These are phyloP conservation scores for Sclerotinia borealis DNA, from an alignment of 2,329 filamentous ascomycete species.

Conservation along the genomic window DNA sequence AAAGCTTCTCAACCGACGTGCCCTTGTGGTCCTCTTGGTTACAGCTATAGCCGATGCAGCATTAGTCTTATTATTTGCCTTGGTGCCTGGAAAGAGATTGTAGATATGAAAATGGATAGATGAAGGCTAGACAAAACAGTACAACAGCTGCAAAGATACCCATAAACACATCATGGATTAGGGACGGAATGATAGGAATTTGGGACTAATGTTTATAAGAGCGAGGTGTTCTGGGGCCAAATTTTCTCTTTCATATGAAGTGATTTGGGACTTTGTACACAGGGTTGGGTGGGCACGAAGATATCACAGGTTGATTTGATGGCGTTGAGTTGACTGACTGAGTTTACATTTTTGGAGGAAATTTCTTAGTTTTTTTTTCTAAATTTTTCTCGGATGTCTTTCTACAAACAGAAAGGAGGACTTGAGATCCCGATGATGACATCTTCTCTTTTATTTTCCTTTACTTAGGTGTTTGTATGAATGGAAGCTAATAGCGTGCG, in stretches of 20 bases:
- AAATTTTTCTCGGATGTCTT: not conserved
- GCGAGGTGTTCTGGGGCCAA: conserved; percentile 6
- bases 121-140: not conserved
- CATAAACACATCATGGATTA: not conserved
- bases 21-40: conserved; percentile 71
- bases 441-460: not conserved
- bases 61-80: conserved; percentile 85
- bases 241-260: not conserved
- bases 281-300: not conserved
- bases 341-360: not conserved
- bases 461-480: not conserved
- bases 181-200: not conserved
- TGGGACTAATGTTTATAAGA: conserved; percentile 8
- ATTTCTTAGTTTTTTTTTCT: not conserved
- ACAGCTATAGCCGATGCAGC: conserved; percentile 72
- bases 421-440: not conserved
- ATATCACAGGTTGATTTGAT: conserved; percentile 9
- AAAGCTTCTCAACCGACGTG: conserved; percentile 75
- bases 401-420: not conserved
- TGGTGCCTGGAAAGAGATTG: conserved; percentile 83
- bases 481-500: not conserved
- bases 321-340: conserved; percentile 3
- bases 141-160: not conserved
- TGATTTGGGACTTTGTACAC: conserved; percentile 7
- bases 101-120: conserved; percentile 35